phyloP scores from a whole-genome alignment of 768 basidiomycete genomes.

The Suillus fuscotomentosus region DNA sequence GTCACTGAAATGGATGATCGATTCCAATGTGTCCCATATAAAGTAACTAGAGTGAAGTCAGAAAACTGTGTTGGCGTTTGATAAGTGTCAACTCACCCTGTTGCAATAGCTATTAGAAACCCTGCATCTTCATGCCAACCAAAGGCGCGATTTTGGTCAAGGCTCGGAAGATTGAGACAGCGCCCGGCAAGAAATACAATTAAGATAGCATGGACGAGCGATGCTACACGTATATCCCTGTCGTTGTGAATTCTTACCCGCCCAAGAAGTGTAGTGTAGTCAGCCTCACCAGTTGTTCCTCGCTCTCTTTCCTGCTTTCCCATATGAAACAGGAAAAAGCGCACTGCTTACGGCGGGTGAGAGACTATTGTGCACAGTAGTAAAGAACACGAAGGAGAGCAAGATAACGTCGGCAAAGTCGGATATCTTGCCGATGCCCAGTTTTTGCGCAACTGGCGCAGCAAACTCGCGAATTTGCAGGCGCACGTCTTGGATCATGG shows the following conservation, averaged over 20 bases:
- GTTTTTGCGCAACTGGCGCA: conserved; percentile 27
- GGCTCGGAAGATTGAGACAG: conserved; percentile 45
- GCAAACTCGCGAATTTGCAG: conserved; percentile 26
- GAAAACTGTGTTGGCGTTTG: background rate
- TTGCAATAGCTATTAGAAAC: conserved; percentile 63
- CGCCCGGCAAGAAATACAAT: conserved; percentile 63
- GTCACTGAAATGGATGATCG: conserved; percentile 64
- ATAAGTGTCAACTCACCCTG: conserved; percentile 48
- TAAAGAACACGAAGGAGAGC: conserved; percentile 55
- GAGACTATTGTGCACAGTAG: conserved; percentile 52
- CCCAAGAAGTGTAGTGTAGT: background rate
- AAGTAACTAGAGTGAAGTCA: conserved; percentile 54
- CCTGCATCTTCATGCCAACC: conserved; percentile 68
- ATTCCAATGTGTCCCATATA: conserved; percentile 80
- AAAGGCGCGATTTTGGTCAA: conserved; percentile 65
- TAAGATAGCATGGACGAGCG: conserved; percentile 69
- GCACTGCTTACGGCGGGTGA: conserved; percentile 52
- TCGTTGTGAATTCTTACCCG: background rate
- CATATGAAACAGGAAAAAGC: conserved; percentile 51
- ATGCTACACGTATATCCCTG: conserved; percentile 72
- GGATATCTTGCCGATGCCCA: conserved; percentile 55
- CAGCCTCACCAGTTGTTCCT: conserved; percentile 59
- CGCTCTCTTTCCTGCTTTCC: conserved; percentile 41
- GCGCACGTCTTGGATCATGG: conserved; percentile 30
- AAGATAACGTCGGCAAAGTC: conserved; percentile 54